Base-by-base conservation (phyloP, 2,329 filamentous ascomycete species). In the Zymoseptoria ardabiliae region DNA sequence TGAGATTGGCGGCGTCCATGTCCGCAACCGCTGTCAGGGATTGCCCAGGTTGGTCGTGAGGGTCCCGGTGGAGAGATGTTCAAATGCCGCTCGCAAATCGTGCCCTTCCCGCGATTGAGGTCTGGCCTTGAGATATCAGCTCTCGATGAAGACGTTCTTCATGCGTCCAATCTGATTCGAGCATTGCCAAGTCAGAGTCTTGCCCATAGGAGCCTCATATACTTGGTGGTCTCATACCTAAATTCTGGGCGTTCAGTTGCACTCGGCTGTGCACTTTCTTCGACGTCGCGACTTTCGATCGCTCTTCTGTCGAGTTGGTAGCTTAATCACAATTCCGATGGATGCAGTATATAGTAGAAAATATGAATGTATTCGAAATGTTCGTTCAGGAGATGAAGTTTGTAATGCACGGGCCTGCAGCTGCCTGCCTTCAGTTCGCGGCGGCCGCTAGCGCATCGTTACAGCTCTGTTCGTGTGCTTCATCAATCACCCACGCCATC, bases 401-500 rank as follows among this genome's bases (percentile, higher is more conserved):
- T 45, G 35, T 45, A 45, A 17, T 17, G 35, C 35, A 45, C 35
- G 17, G 35, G 7, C 35, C 35, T 6, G 4, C 35, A 45, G 25
- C 25, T 28, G 25, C 25, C 25, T 28, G 25, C 25, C 25, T 28
- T 28, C 25, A 28, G 25, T 28, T 17, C 13, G 35, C 35, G 35
- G 35, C 35, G 13, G 10, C 35, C 35, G 35, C 35, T 45, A 45
- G 35, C 35, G 35, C 35, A 17, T n/a, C 13, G 13, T 45, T 45
- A 45, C 35, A 45, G 35, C 35, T 45, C 35, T 13, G 19, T 19
- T 23, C 22, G 50, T 28, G 22, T 51, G 50, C 50, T 53, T 53
- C 51, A 53, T 30, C 51, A 23, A 30, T 19, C 50, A 53, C 22
- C 51, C 52, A 52, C 60, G 51, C 48, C 60, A 60, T 59, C 60